phyloP scores from a whole-genome alignment of 805 yeast species.

The Isabelozyma heimii region DNA sequence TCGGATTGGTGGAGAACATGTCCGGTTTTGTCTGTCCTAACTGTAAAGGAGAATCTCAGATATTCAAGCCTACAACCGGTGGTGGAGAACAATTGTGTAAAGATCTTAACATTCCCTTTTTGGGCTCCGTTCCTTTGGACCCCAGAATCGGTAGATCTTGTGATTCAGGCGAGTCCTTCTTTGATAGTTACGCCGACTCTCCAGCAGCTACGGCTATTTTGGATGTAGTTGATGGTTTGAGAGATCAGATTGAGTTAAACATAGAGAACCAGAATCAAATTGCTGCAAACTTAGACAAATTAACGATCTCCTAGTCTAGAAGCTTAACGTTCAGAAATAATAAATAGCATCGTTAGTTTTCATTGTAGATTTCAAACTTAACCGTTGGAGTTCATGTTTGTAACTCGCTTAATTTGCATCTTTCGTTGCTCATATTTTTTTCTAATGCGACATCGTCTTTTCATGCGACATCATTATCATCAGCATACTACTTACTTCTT shows the following conservation, averaged over 20 bases:
- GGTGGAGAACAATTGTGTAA: constrained; percentile 86
- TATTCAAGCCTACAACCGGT: constrained; percentile 94
- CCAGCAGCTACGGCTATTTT: constrained; percentile 88
- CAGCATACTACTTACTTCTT: too few species aligned
- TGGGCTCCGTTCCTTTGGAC: constrained; percentile 94
- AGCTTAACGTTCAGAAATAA: too few species aligned
- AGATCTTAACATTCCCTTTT: constrained; percentile 72
- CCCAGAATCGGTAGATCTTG: constrained; percentile 90
- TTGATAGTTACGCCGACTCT: constrained; percentile 82
- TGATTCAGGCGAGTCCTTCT: constrained; percentile 81
- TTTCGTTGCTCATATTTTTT: too few species aligned
- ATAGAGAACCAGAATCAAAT: constrained; percentile 9
- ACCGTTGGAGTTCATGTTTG: too few species aligned
- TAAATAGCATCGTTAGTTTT: too few species aligned
- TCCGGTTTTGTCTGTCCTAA: constrained; percentile 97
- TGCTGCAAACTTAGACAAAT: too few species aligned
- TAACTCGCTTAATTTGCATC: too few species aligned
- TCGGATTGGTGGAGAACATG: constrained; percentile 97
- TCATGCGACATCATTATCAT: background rate
- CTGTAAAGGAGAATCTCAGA: constrained; percentile 86
- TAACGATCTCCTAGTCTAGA: too few species aligned
- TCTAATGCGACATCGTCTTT: background rate
- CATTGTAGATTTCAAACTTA: too few species aligned
- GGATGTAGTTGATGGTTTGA: constrained; percentile 71
- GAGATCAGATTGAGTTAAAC: constrained; percentile 50